Base-by-base conservation (phyloP, 2,329 filamentous ascomycete species). In the Dactylellina parvicollis region DNA sequence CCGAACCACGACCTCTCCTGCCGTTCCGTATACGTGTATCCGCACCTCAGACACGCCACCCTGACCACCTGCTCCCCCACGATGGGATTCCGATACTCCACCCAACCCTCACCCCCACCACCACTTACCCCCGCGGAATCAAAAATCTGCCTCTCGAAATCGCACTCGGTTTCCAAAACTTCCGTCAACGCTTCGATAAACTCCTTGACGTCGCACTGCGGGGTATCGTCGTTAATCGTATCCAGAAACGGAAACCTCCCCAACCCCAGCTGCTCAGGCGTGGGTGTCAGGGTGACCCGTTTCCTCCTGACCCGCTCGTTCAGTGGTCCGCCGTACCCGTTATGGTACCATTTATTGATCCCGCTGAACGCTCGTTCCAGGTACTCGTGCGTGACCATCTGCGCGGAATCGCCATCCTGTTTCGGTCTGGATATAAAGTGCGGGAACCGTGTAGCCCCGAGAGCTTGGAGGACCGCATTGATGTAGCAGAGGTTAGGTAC, bases 401-500 rank as follows among this genome's bases (percentile, higher is more conserved):
- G n/a, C 2, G 20, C 20, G 7, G 4, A 20, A 4, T 12, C n/a
- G 12, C 8, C 14, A 20, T 28, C 24, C 16, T 66, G 61, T 24
- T 16, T 8, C 0, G 12, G 9, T 8, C 52, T 38, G 8, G n/a
- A 10, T 28, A 66, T 16, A 18, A 20, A 49, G 16, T 47, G 40
- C 7, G 52, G 20, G 61, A 57, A 66, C 0, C 61, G 40, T 1
- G 61, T 66, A 2, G 52, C 49, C 4, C 47, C 61, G 8, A 67
- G 44, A 9, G 52, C 62, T 36, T 67, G 62, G 2, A 59, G 22
- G 2, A n/a, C n/a, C 9, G 62, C 40, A 24, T 67, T 67, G 30
- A 67, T 49, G 20, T 67, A 67, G 32, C 62, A 67, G 3, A 67
- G 62, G 24, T 67, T 67, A 10, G 30, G 1, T 2, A 1, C 3